Conservation (phyloP, 495 filamentous ascomycete species). For the Stereocaulon alpinum region DNA sequence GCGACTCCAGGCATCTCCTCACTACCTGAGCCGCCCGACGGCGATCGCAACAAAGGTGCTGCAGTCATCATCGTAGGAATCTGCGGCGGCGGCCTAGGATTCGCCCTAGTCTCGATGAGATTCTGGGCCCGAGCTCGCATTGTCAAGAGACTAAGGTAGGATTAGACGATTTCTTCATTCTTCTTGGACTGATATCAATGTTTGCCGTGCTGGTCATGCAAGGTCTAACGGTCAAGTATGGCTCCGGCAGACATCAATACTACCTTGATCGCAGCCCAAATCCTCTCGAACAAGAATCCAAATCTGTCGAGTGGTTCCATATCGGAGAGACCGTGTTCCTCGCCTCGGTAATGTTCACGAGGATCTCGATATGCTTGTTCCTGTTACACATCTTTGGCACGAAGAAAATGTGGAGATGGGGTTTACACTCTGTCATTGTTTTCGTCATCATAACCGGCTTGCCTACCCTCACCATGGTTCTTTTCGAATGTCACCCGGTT, state of each 20-base stretch:
- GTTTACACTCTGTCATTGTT: slow-evolving; percentile 31
- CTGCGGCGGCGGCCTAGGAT: no score
- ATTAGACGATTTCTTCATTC: neutral
- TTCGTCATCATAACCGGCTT: slow-evolving; percentile 29
- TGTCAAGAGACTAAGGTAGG: slow-evolving; percentile 1
- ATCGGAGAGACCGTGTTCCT: slow-evolving; percentile 35
- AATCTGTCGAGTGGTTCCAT: slow-evolving; percentile 28
- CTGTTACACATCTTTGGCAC: slow-evolving; percentile 33
- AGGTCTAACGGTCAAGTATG: neutral
- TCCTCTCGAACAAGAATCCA: neutral
- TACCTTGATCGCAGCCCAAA: neutral
- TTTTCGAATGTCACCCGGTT: slow-evolving; percentile 36
- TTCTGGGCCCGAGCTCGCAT: neutral
- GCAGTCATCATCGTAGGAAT: no score
- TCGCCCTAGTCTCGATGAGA: neutral
- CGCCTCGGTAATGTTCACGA: slow-evolving; percentile 32
- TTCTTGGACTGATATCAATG: neutral
- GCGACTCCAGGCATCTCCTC: no score
- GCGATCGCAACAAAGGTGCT: no score
- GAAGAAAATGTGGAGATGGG: slow-evolving; percentile 27
- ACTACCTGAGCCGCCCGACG: no score
- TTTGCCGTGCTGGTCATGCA: neutral
- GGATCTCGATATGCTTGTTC: slow-evolving; percentile 38
- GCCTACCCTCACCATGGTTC: slow-evolving; percentile 33
- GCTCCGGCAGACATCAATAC: neutral